Base-by-base conservation (phyloP, 2,329 filamentous ascomycete species). In the Colletotrichum lindemuthianum region DNA sequence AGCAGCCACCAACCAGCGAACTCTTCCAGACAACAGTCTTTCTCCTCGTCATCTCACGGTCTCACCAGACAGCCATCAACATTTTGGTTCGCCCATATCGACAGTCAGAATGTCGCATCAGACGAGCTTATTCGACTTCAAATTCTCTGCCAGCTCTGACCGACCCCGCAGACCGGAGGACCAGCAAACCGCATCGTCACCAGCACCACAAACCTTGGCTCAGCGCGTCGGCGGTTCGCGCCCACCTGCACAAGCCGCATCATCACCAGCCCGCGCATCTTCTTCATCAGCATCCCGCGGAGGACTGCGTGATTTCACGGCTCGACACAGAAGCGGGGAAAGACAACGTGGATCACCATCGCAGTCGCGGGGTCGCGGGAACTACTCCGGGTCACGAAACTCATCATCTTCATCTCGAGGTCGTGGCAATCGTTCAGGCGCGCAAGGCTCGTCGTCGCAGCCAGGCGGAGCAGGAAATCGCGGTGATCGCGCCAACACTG, bases 121-220 rank as follows among this genome's bases (percentile, higher is more conserved):
- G 24, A 53, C 57, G 24, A 59, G 57, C 48, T 10, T 58, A 2
- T 43, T 49, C 45, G 55, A 58, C 43, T 58, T 41, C 36, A 11
- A 24, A 16, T 50, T 49, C 37, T 49, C 45, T 13, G 55, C 37
- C 37, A 45, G 55, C 45, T 36, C 36, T 16, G 12, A n/a, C 34
- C 45, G 45, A 1, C 55, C 55, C 41, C 44, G 45, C 44, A 39
- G 34, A 40, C 12, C 24, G 12, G 59, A 32, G 48, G 59, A 49
- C 49, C 70, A 56, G 51, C 61, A 55, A 16, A 49, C 24, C 59
- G 34, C 66, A 50, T 59, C 70, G 11, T 61, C 48, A 8, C 7
- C 15, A 1, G 33, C 41, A 2, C 47, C 53, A 6, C 53, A 39
- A 1, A 24, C 39, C 4, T 53, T 24, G 24, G 24, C 24, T 5